phyloP scores from a whole-genome alignment of 768 basidiomycete genomes.

The Russula dissimulans region DNA sequence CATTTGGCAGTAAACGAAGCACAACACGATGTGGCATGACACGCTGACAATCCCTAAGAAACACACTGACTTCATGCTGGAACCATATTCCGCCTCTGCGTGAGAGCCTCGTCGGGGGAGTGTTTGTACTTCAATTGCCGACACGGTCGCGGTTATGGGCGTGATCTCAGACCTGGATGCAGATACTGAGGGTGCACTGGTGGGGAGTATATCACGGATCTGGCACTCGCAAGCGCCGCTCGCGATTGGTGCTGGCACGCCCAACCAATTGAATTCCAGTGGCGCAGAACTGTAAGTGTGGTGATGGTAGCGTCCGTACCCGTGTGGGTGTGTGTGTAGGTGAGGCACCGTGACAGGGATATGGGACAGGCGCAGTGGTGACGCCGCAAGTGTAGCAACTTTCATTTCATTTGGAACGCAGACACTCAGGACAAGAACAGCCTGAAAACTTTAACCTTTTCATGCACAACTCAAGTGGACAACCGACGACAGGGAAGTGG shows the following conservation, averaged over 20 bases:
- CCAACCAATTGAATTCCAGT: no score
- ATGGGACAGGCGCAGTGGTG: no score
- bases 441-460: slow-evolving; percentile 12
- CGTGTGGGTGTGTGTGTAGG: no score
- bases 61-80: no score
- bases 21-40: no score
- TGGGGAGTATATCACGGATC: slow-evolving; percentile 3
- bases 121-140: not conserved
- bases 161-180: not conserved
- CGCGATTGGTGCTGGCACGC: no score
- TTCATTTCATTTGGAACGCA: slow-evolving; percentile 2
- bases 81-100: slow-evolving; percentile 13
- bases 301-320: no score
- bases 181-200: not conserved
- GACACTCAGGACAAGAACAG: not conserved
- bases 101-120: not conserved
- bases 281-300: no score
- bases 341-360: no score
- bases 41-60: no score
- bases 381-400: not conserved
- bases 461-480: not conserved
- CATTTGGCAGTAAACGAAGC: no score
- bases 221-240: slow-evolving; percentile 8
- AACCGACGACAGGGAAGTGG: slow-evolving; percentile 12
- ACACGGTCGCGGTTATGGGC: no score